Base-by-base conservation (phyloP, 257 asterid genomes). In the Salvia rosmarinus region DNA sequence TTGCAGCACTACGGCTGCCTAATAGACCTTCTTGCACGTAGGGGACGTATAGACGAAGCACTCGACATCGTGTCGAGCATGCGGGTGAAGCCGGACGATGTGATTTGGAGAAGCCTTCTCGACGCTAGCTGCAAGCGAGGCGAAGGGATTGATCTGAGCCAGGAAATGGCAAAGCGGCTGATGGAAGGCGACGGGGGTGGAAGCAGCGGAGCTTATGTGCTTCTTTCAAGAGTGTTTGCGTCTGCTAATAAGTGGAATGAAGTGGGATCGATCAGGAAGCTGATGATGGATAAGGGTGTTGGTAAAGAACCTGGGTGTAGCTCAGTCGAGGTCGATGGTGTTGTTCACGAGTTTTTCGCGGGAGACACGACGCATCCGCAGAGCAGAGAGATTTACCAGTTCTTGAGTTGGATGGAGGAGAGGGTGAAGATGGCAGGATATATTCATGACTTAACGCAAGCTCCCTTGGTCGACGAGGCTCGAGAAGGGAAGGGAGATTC, bases 1-100 rank as follows among this genome's bases (percentile, higher is more conserved):
- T 77, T 91, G 82, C 94, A 91, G 75, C 95, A 91, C 77, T 91
- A 86, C 19, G 98, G 96, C 72, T 91, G 96, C 64, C 79, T 89
- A 16, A 71, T 88, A 3, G 89, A 88, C 78, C 94, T 91, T 68
- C 82, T 89, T 4, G 95, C 96, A 28, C 86, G 87, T 4, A 84
- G 81, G 30, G 95, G 94, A 28, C 52, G 4, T 21, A 80, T 88
- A 11, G 70, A 81, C 0, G 95, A 89, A 76, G 98, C 94, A 3
- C 86, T 91, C 12, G 88, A 87, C 67, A 49, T 82, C 2, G 87
- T 86, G 19, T 74, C 82, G 34, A 67, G 78, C 75, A 91, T 91
- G 94, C 85, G 85, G 75, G 81, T 88, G 80, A 86, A 86, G 71
- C 98, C 96, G 0, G 98, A 91, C 72, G 84, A 82, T 39, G 90